A percentile compares a stretch with the other conserved stretches of the same genome.
These are phyloP conservation scores for Nicotiana noctiflora DNA, from an alignment of 257 asterid species.

Conservation along the genomic window DNA sequence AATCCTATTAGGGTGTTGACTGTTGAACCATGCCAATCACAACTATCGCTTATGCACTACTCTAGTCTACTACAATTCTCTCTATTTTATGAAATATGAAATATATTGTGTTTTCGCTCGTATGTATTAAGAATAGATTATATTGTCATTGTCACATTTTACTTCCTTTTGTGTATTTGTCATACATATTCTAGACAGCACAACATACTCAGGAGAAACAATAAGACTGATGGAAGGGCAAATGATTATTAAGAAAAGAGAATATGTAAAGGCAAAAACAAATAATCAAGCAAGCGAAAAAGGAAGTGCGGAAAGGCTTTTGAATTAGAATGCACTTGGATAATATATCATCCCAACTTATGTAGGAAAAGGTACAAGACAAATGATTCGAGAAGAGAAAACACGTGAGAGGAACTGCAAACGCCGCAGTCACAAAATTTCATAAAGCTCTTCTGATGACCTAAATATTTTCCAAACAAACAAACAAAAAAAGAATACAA, in stretches of 20 bases:
- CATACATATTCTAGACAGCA: not conserved
- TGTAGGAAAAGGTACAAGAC: not conserved
- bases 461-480: not conserved
- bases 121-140: not conserved
- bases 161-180: not conserved
- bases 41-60: not conserved
- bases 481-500: not conserved
- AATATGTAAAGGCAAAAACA: not conserved
- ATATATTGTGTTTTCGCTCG: not conserved
- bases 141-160: not conserved
- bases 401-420: slow-evolving; percentile 5
- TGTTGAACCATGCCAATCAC: not conserved
- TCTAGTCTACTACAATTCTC: not conserved
- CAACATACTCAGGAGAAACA: not conserved
- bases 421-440: not conserved
- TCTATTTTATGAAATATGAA: not conserved
- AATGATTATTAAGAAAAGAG: not conserved
- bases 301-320: not conserved
- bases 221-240: not conserved
- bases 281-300: not conserved
- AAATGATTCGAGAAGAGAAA: not conserved
- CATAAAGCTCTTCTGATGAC: not conserved
- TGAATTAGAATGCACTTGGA: not conserved
- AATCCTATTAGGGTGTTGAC: too few species aligned
- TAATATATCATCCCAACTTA: not conserved